A percentile compares a stretch with the other conserved stretches of the same genome.
These are phyloP conservation scores for Metarhizium humberi DNA, from an alignment of 2,329 filamentous ascomycete species.

Conservation along the genomic window DNA sequence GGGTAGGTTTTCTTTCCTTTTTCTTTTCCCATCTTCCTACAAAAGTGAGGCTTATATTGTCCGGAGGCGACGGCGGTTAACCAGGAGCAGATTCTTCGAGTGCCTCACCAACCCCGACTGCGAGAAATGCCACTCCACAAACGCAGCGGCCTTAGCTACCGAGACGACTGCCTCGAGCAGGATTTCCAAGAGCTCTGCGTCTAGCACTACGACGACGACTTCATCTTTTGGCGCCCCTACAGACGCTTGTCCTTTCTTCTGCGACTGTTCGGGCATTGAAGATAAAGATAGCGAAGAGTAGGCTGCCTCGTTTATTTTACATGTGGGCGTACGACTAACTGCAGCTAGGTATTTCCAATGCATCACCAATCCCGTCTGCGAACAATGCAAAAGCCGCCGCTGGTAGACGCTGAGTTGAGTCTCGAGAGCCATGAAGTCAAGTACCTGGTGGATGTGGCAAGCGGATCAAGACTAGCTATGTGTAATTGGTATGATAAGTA, in stretches of 20 bases:
- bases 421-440: background rate
- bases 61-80: background rate
- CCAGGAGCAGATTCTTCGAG: slow-evolving; percentile 20
- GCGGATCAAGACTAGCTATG: background rate
- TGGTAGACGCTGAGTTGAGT: background rate
- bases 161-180: background rate
- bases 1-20: slow-evolving; percentile 12
- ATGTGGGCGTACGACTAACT: background rate
- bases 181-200: background rate
- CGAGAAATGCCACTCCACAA: slow-evolving; percentile 10
- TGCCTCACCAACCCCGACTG: slow-evolving; percentile 25
- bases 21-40: background rate
- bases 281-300: slow-evolving; percentile 21
- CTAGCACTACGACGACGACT: background rate
- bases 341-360: slow-evolving; percentile 22
- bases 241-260: slow-evolving; percentile 12
- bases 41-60: background rate
- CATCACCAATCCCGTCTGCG: slow-evolving; percentile 21
- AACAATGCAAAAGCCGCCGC: slow-evolving; percentile 8
- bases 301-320: background rate
- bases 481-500: background rate
- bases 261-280: slow-evolving; percentile 18
- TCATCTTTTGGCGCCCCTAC: background rate
- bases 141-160: background rate
- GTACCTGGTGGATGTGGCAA: background rate